Base-by-base conservation (phyloP, 768 basidiomycete species). In the Favolaschia claudopus region DNA sequence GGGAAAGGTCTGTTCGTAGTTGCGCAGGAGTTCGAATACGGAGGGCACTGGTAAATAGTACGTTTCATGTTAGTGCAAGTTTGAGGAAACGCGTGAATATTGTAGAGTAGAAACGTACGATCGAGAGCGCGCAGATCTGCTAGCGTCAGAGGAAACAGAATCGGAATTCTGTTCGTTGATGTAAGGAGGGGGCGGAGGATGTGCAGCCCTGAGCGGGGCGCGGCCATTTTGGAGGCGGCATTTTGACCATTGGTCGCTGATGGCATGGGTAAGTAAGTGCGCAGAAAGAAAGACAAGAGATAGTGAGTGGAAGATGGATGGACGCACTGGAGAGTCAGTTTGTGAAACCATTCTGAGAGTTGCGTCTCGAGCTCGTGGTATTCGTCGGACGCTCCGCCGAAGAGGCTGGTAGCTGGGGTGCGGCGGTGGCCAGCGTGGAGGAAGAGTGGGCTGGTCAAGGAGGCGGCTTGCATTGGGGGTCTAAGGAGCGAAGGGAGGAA, bases 191-290 rank as follows among this genome's bases (percentile, higher is more conserved):
- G 58, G 5, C 51, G 58, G 15, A 60, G 58, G 32, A 47, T 34
- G 46, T 60, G 45, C 33, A 27, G 24, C 14, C 44, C 51, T 9
- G 32, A 20, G 24, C 9, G 25, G 31, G 15, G 45, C 58, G 31
- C 58, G 58, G 39, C 51, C 19, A 38, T 60, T 60, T 19, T 60
- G 51, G 13, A 60, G 58, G 19, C 58, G 58, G 39, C 51, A 54
- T 46, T 49, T 47, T 2, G 51, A 54, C 58, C 58, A 54, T 49
- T 60, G 58, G 45, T 60, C 51, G 51, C 58, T 60, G 46, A 14
- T 10, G 1, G 28, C 14, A 36, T 37, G 6, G n/a, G 3, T 36
- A 14, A 49, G 33, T n/a, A n/a, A 32, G 7, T 14, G 3, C 3
- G 2, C 22, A 25, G 20, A 28, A 10, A 22, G 28, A 20, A 17